Evolutionary conservation across 2,329 filamentous ascomycete species (phyloP).

Genomic region (Rachicladosporium sp.): DNA sequence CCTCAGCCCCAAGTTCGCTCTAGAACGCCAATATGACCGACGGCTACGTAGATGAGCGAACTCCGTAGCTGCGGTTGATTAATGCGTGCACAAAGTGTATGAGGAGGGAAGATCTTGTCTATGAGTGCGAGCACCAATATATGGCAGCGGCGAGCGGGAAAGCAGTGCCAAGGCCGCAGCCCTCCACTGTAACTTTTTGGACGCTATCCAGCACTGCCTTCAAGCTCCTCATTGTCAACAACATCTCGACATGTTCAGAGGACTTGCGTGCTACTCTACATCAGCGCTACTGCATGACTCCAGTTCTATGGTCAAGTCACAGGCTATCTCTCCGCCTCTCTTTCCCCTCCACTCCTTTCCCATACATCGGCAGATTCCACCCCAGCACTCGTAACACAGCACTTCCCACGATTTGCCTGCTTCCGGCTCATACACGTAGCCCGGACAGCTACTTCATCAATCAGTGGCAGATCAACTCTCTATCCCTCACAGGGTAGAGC

Average conservation of each 20-base stretch:
- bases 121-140: neutral
- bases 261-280: too few species aligned
- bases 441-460: constrained; percentile 38
- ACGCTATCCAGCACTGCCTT: too few species aligned
- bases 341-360: neutral
- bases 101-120: neutral
- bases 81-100: constrained; percentile 7
- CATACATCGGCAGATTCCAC: too few species aligned
- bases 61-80: constrained; percentile 6
- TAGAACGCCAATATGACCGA: constrained; percentile 7
- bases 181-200: too few species aligned
- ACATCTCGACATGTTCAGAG: too few species aligned
- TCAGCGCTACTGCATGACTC: too few species aligned
- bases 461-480: constrained; percentile 37
- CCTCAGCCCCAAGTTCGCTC: constrained; percentile 1
- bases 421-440: constrained; percentile 33
- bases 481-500: constrained; percentile 15
- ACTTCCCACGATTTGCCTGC: constrained; percentile 38
- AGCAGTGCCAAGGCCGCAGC: too few species aligned
- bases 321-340: neutral
- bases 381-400: neutral
- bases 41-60: constrained; percentile 1
- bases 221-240: too few species aligned
- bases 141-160: too few species aligned
- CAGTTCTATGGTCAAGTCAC: too few species aligned